Evolutionary conservation across 2,329 filamentous ascomycete genomes (phyloP), one percentile per base, ranked within the genome.

Genomic region (Neofusicoccum ribis): DNA sequence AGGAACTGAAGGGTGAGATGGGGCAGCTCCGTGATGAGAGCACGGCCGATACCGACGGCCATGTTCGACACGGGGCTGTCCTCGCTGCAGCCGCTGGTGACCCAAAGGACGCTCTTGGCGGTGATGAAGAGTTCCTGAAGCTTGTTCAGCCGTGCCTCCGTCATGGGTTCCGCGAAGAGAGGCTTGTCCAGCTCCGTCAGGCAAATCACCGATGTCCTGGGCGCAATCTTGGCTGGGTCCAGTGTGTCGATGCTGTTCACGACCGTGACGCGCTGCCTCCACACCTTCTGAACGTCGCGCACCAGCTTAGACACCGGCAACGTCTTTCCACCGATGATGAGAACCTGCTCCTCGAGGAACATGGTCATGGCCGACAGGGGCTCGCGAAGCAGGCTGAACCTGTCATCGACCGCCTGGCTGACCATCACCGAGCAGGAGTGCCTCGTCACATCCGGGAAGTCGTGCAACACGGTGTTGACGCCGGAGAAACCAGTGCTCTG

Each of bases 1-100:
- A 74, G 20, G 37, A 67, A 68, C 34, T 72, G 71, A 8, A 72
- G 50, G 1, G 51, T 64, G 0, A 73, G n/a, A 5, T 69, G 52
- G 1, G 65, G 63, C 14, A 66, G 46, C 58, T 74, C 71, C 12
- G 51, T 31, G 2, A 62, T 37, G 1, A 69, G 60, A 11, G 66
- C 34, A 11, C 72, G 68, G 0, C 68, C 69, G 31, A 73, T 67
- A 7, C 69, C 71, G 12, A 64, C 49, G 1, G 20, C 17, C 61
- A 64, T 56, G 27, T 47, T 64, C 1, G 49, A 37, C 20, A 17
- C 34, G 1, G 61, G 61, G 5, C 27, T 31, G 2, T 36, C 37
- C 14, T n/a, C 46, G 3, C 3, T 15, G 14, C 59, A 65, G 27
- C 58, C 43, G 9, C 4, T 46, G 12, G 52, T 65, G 8, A 41